Evolutionary conservation across 768 basidiomycete genomes (phyloP), one percentile per base, ranked within the genome.

Genomic region (Boletus tylopilopsis): DNA sequence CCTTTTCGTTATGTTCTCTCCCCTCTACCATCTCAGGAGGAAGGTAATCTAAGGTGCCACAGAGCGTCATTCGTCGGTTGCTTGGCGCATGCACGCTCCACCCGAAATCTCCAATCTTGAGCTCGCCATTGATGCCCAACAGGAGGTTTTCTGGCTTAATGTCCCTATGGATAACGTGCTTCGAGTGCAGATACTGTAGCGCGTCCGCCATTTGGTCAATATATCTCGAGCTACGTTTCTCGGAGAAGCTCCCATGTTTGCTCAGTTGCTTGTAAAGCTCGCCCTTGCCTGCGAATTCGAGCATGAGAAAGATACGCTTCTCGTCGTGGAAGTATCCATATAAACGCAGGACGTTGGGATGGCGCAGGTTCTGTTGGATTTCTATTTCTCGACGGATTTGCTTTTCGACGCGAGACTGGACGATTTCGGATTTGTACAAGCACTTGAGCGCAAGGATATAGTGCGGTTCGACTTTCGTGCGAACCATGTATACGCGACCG

Each of bases 181-280:
- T 99, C 45, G 76, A 73, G 64, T 99, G 96, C 16, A 98, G 77
- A 65, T 99, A 99, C 11, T 74, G 75, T 38, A 99, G 72, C 4
- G 95, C 96, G 68, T 98, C 95, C 10, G 94, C 89, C 95, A 99
- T 97, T 66, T 98, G 96, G 63, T 92, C 88, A 58, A 97, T 87
- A 67, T 99, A 99, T 66, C 93, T 72, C 15, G 89, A 80, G 60
- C 87, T 89, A 25, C 93, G 76, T 63, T 84, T 85, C 75, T 98
- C 96, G 16, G 85, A 82, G 73, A 98, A 99, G 55, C 78, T 77
- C 12, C 91, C 89, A 44, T 81, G 74, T 67, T 92, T 92, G 59
- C 82, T 84, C 45, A 99, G 80, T 58, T 97, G 94, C 70, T 90
- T 95, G 76, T 98, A 98, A 42, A 99, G 77, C 68, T 99, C 96